Evolutionary conservation across 768 basidiomycete genomes (phyloP).

Genomic region (Strobilomyces dryophilus): DNA sequence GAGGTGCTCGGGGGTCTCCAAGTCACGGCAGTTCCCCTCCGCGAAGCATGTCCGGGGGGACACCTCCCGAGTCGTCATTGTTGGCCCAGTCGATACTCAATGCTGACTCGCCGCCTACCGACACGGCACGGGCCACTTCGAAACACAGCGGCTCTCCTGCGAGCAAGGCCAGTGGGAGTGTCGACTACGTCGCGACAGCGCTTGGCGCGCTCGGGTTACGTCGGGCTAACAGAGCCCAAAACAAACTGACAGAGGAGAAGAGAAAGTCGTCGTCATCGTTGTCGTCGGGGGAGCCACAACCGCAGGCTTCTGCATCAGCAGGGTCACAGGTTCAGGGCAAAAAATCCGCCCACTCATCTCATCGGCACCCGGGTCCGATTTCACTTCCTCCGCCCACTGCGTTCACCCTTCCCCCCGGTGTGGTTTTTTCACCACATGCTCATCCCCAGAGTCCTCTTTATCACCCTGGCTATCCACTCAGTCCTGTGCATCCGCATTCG

Average conservation of each 20-base stretch:
- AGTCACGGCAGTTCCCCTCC: conserved; percentile 2
- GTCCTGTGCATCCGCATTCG: conserved; percentile 24
- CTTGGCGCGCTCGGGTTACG: conserved; percentile 29
- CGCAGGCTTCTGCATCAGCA: conserved; percentile 5
- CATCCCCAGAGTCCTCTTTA: conserved; percentile 38
- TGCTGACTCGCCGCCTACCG: conserved; percentile 2
- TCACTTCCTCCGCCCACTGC: conserved; percentile 57
- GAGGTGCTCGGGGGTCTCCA: conserved; percentile 5
- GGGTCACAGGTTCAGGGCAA: conserved; percentile 12
- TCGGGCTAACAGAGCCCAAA: conserved; percentile 25
- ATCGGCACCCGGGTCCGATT: conserved; percentile 68
- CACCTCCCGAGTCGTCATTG: conserved; percentile 1
- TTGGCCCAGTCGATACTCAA: conserved; percentile 17
- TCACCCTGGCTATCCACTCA: conserved; percentile 33
- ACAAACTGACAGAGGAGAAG: conserved; percentile 23
- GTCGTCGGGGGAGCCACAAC: conserved; percentile 16
- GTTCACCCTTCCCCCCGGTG: conserved; percentile 39
- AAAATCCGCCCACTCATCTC: conserved; percentile 22
- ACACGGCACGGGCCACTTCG: conserved; percentile 14
- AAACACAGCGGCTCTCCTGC: conserved; percentile 12
- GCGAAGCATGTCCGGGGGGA: conserved; percentile 5
- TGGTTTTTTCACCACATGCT: conserved; percentile 30
- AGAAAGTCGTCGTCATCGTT: conserved; percentile 3
- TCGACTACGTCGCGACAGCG: conserved; percentile 16
- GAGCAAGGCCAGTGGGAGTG: conserved; percentile 15